A percentile compares a stretch with the other conserved stretches of the same genome.
These are phyloP conservation scores for Penicillium samsonianum DNA, from an alignment of 495 filamentous ascomycete species.

Conservation along the genomic window DNA sequence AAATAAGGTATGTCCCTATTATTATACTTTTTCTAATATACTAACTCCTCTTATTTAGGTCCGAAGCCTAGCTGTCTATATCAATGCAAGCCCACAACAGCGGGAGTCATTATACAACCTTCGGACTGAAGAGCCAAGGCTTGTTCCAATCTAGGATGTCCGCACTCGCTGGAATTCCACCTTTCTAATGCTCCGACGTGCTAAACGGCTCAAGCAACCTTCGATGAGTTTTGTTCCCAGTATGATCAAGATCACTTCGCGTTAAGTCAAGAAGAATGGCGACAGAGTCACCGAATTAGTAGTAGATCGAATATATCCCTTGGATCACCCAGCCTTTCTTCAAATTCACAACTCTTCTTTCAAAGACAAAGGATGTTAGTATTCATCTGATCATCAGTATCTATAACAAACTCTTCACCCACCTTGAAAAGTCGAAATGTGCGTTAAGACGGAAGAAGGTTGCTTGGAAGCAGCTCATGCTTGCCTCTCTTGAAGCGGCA, in stretches of 20 bases:
- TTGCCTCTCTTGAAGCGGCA: slow-evolving; percentile 10
- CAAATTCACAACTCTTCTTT: slow-evolving; percentile 5
- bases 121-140: not conserved
- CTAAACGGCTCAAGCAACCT: slow-evolving; percentile 6
- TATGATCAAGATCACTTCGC: not conserved
- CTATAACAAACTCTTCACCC: not conserved
- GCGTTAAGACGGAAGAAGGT: slow-evolving; percentile 11
- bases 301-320: not conserved
- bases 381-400: slow-evolving; percentile 8
- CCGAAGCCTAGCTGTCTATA: not conserved
- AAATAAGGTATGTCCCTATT: not conserved
- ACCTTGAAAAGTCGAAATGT: not conserved
- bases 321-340: not conserved
- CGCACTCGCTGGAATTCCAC: not conserved
- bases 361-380: slow-evolving; percentile 14
- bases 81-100: not conserved
- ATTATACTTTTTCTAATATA: not conserved
- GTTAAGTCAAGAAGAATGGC: not conserved
- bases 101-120: not conserved
- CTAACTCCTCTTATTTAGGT: not conserved
- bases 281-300: too few species aligned
- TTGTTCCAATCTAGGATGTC: slow-evolving; percentile 18
- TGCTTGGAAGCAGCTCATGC: slow-evolving; percentile 16
- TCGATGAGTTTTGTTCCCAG: slow-evolving; percentile 3
- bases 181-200: slow-evolving; percentile 13